These are phyloP conservation scores for Xylariaceae sp. DNA, from an alignment of 2,329 filamentous ascomycete genomes.

Conservation along the genomic window DNA sequence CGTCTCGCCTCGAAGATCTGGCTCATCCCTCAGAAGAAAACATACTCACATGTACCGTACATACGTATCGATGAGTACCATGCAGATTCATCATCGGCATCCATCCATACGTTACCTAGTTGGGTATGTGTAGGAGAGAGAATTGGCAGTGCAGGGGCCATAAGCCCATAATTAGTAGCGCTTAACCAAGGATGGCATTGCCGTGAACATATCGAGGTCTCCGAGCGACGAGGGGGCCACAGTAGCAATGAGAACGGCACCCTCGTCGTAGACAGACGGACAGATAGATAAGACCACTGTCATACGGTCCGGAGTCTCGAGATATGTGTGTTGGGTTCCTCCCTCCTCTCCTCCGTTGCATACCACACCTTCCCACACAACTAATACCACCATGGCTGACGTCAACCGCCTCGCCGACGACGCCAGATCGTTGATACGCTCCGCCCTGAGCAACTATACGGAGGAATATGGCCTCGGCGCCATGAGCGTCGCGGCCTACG, in stretches of 20 bases:
- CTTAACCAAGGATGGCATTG: conserved; percentile 5
- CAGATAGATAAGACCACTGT: conserved; percentile 19
- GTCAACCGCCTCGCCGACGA: conserved; percentile 16
- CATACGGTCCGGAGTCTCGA: conserved; percentile 13
- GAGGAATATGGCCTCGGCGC: conserved; percentile 24
- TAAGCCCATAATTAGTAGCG: conserved; percentile 12
- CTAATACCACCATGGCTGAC: conserved; percentile 10
- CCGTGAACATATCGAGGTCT: conserved; percentile 13
- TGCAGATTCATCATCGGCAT: background rate
- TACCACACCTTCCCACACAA: background rate
- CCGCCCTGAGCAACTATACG: conserved; percentile 17
- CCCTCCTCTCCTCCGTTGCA: background rate
- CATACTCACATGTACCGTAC: background rate
- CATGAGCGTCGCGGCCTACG: conserved; percentile 30
- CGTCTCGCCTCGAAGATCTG: too few species aligned
- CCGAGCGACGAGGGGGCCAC: conserved; percentile 2
- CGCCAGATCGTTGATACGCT: conserved; percentile 20
- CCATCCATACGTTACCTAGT: too few species aligned
- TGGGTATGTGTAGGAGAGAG: too few species aligned
- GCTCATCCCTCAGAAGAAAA: too few species aligned
- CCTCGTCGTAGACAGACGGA: conserved; percentile 3
- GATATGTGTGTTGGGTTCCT: background rate
- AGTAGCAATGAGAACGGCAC: background rate
- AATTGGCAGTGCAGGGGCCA: background rate
- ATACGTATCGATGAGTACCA: background rate